Conservation (phyloP, 495 filamentous ascomycete species). For the Xylaria cubensis region DNA sequence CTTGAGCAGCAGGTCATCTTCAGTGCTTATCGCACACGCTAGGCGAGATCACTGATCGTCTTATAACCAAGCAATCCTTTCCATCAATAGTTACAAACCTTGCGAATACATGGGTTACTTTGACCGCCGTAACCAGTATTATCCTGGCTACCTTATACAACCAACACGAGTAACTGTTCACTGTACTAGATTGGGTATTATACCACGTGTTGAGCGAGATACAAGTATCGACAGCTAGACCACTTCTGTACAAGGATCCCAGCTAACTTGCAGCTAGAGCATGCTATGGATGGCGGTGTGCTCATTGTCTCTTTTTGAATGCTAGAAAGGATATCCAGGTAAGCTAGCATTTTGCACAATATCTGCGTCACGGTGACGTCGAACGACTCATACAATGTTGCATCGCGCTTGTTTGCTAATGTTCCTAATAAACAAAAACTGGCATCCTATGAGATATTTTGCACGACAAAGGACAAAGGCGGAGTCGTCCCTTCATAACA, state of each 20-base stretch:
- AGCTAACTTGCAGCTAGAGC: not conserved
- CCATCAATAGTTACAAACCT: not conserved
- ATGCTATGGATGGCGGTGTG: not conserved
- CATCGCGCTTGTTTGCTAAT: not conserved
- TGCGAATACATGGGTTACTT: not conserved
- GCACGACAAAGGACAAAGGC: not conserved
- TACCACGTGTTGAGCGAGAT: not conserved
- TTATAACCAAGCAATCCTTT: not conserved
- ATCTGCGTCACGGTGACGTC: constrained; percentile 18
- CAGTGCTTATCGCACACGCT: not conserved
- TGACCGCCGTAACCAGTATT: not conserved
- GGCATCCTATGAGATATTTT: not conserved
- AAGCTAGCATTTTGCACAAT: constrained; percentile 5
- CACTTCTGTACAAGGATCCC: not conserved
- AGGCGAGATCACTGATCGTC: not conserved
- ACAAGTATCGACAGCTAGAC: not conserved
- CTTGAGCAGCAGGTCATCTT: not conserved
- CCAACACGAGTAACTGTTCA: not conserved
- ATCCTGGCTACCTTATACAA: not conserved
- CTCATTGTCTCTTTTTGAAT: not conserved
- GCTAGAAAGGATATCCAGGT: not conserved
- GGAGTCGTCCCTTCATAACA: not conserved
- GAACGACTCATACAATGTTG: constrained; percentile 10
- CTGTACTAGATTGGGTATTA: not conserved
- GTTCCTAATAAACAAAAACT: not conserved